Evolutionary conservation across 352 stramenopile genomes (phyloP).

Genomic region (Phytophthora sojae): DNA sequence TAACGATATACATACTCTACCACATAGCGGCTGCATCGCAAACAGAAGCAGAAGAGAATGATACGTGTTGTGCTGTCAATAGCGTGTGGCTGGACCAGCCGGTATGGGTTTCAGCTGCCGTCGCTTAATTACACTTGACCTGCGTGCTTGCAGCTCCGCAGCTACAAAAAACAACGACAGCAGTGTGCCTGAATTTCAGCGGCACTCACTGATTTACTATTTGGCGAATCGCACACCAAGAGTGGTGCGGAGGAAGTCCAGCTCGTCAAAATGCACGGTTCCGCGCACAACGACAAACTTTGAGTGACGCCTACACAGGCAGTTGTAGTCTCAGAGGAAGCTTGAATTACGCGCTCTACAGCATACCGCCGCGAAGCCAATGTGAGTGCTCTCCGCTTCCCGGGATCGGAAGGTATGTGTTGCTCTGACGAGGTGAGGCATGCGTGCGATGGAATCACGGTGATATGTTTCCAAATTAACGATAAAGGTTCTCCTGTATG

Average conservation of each 20-base stretch:
- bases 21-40: neutral
- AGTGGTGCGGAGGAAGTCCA: too few relatives aligned
- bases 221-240: neutral
- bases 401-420: neutral
- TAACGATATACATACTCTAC: neutral
- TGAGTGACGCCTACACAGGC: neutral
- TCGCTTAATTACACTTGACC: neutral
- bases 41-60: neutral
- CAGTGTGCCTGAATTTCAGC: neutral
- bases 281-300: neutral
- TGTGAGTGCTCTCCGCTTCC: too few relatives aligned
- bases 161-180: neutral
- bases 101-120: neutral
- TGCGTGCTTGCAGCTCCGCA: neutral
- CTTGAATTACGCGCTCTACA: neutral
- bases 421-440: neutral
- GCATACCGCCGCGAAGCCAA: neutral
- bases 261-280: too few relatives aligned
- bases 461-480: neutral
- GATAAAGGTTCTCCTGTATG: neutral
- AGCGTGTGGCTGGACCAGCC: neutral
- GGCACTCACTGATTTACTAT: neutral
- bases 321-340: neutral
- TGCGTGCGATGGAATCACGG: neutral
- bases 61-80: neutral